Evolutionary conservation across 1,284 basidiomycete genomes (phyloP).

Genomic region (Afroboletus lepidellus): DNA sequence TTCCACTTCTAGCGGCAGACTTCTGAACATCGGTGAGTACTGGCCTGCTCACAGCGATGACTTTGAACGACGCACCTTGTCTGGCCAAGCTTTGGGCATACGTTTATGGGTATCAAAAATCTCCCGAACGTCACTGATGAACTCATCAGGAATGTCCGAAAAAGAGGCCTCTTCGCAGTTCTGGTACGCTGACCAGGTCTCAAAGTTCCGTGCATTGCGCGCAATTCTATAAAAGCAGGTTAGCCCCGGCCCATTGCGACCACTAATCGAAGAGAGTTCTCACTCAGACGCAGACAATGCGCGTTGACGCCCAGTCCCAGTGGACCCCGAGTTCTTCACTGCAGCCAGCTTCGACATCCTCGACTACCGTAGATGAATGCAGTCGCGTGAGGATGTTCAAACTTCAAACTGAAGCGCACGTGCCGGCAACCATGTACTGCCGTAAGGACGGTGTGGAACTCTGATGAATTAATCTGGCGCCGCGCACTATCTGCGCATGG

Average conservation of each 20-base stretch:
- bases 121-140: constrained; percentile 31
- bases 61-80: constrained; percentile 25
- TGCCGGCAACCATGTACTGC: constrained; percentile 12
- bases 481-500: constrained; percentile 5
- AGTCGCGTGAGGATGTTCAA: constrained; percentile 7
- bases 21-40: constrained; percentile 12
- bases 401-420: not conserved
- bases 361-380: not conserved
- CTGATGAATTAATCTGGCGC: not conserved
- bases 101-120: constrained; percentile 34
- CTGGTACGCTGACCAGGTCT: constrained; percentile 42
- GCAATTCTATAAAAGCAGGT: constrained; percentile 36
- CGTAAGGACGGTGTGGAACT: constrained; percentile 12
- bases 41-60: not conserved
- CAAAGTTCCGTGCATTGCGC: constrained; percentile 40
- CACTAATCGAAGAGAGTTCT: constrained; percentile 4
- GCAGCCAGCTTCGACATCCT: constrained; percentile 25
- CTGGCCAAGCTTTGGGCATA: constrained; percentile 36
- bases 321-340: constrained; percentile 14
- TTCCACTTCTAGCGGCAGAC: constrained; percentile 11
- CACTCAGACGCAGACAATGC: constrained; percentile 35
- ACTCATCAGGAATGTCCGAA: constrained; percentile 37
- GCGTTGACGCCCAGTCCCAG: constrained; percentile 25
- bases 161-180: constrained; percentile 39
- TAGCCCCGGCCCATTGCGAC: not conserved